A percentile compares a stretch with the other conserved stretches of the same genome.
These are phyloP conservation scores for Quercus glauca DNA, from an alignment of 306 rosid genomes.

Conservation along the genomic window DNA sequence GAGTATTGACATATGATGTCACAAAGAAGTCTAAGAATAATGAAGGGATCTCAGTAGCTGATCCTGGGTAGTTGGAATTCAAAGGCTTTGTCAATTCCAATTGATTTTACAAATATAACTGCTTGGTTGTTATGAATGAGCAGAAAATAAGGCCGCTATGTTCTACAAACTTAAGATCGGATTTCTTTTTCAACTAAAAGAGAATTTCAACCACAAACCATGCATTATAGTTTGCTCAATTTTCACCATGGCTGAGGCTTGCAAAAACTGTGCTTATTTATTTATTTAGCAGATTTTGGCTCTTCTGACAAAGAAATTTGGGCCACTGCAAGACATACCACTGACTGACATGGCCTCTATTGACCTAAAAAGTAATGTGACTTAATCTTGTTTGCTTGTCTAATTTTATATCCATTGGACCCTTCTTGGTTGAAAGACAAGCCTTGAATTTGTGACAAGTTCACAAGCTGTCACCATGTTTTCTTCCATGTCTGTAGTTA, in stretches of 20 bases:
- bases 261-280: neutral
- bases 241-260: neutral
- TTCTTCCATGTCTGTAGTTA: neutral
- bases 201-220: neutral
- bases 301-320: neutral
- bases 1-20: neutral
- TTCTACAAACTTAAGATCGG: too few relatives aligned
- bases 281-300: neutral
- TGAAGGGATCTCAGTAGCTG: neutral
- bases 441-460: neutral
- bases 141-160: too few relatives aligned
- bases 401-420: neutral
- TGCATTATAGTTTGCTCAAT: neutral
- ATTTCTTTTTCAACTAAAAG: neutral
- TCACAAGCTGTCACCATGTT: neutral
- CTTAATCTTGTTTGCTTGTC: neutral
- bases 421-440: neutral
- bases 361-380: neutral
- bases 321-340: neutral
- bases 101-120: neutral
- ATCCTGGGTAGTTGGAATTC: neutral
- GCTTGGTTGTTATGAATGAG: too few relatives aligned
- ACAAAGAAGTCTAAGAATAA: neutral
- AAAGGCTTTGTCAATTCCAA: neutral
- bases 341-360: neutral